A percentile compares a stretch with the other conserved stretches of the same genome.
phyloP scores from a whole-genome alignment of 768 basidiomycete genomes.

The Sarcomyxa edulis region DNA sequence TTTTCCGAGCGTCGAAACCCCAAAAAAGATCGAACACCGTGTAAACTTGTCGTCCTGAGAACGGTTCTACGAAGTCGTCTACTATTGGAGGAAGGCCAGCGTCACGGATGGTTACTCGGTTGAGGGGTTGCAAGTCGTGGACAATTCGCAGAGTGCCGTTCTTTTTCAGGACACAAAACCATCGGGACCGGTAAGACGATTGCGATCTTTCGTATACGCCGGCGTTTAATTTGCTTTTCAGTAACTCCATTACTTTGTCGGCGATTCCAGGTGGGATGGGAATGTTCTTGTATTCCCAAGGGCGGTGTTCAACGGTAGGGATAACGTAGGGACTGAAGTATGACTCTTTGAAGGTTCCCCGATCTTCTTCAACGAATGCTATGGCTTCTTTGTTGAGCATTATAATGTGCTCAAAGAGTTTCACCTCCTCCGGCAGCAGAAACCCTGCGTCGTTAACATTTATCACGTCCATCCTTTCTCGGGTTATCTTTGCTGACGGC shows the following conservation, averaged over 20 bases:
- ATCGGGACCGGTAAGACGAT: constrained; percentile 27
- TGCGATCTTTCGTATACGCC: constrained; percentile 31
- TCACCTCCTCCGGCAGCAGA: constrained; percentile 17
- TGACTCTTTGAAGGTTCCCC: constrained; percentile 6
- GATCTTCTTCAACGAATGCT: constrained; percentile 16
- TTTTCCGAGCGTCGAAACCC: constrained; percentile 27
- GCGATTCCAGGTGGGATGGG: constrained; percentile 29
- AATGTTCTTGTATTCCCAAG: constrained; percentile 27
- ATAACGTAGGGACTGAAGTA: constrained; percentile 24
- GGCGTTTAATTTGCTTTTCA: constrained; percentile 25
- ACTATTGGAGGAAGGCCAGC: constrained; percentile 26
- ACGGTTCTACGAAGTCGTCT: constrained; percentile 26
- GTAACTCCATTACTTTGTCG: constrained; percentile 20
- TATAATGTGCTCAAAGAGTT: constrained; percentile 17
- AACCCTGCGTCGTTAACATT: constrained; percentile 14
- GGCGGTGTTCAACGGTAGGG: constrained; percentile 25
- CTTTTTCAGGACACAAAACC: constrained; percentile 35
- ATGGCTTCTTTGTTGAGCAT: constrained; percentile 16
- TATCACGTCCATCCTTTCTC: constrained; percentile 4
- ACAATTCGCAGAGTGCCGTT: constrained; percentile 27
- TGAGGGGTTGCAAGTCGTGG: constrained; percentile 32
- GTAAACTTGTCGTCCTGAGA: constrained; percentile 18
- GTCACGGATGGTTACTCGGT: constrained; percentile 30
- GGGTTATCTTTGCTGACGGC: constrained; percentile 6
- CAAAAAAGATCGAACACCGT: constrained; percentile 27